phyloP scores from a whole-genome alignment of 129 eudicot genomes.

The Cynara cardunculus region DNA sequence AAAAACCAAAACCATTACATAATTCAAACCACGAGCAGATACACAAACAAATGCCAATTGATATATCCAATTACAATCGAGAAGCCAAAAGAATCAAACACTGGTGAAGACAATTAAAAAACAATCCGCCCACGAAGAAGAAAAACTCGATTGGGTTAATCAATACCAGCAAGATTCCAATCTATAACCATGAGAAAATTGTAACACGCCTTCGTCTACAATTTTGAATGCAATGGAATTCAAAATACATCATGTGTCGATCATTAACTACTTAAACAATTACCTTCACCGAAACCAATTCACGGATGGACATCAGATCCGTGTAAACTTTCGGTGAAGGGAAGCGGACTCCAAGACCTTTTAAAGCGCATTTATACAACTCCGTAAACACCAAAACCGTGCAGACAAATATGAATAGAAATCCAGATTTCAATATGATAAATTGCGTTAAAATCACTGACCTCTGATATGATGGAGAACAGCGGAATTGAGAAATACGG shows the following conservation, averaged over 20 bases:
- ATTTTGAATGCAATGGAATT: not conserved
- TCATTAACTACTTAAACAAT: not conserved
- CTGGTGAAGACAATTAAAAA: not conserved
- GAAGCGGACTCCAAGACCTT: not conserved
- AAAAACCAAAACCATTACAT: not conserved
- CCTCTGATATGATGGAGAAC: slow-evolving; percentile 48
- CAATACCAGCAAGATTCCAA: not conserved
- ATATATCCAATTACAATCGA: not conserved
- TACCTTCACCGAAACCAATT: not conserved
- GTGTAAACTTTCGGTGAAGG: not conserved
- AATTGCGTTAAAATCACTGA: slow-evolving; percentile 17
- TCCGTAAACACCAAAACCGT: slow-evolving; percentile 6
- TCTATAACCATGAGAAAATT: not conserved
- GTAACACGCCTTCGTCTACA: not conserved
- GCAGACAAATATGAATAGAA: not conserved
- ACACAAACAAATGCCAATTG: not conserved
- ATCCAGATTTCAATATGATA: not conserved
- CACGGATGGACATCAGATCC: not conserved
- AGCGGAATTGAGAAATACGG: slow-evolving; percentile 23
- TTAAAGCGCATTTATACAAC: not conserved
- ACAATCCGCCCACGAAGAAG: not conserved
- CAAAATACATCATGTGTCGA: not conserved
- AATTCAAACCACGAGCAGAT: not conserved
- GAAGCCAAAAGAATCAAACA: not conserved
- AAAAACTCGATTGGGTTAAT: not conserved